phyloP scores from a whole-genome alignment of 148 eudicot genomes.

The Fagopyrum esculentum region DNA sequence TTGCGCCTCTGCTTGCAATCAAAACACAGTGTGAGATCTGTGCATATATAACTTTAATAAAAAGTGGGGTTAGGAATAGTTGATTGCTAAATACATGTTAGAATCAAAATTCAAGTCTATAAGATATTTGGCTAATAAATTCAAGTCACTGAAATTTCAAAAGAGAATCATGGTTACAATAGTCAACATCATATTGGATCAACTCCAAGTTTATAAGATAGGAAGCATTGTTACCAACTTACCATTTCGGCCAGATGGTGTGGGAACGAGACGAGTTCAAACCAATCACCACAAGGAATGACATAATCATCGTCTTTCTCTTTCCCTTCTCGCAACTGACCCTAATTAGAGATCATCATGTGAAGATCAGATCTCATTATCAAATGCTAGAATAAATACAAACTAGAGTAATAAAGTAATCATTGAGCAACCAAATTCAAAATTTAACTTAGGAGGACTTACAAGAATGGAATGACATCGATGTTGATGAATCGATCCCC shows the following conservation, averaged over 20 bases:
- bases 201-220: too few relatives aligned
- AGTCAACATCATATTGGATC: too few relatives aligned
- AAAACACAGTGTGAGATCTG: slow-evolving; percentile 41
- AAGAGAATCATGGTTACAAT: too few relatives aligned
- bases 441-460: slow-evolving; percentile 22
- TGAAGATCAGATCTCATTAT: background rate
- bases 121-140: too few relatives aligned
- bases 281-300: slow-evolving; percentile 91
- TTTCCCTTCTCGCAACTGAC: slow-evolving; percentile 49
- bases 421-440: background rate
- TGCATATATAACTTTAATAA: slow-evolving; percentile 68
- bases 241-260: slow-evolving; percentile 93
- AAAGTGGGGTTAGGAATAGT: too few relatives aligned
- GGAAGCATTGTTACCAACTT: slow-evolving; percentile 16
- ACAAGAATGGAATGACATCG: slow-evolving; percentile 88
- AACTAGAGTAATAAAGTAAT: background rate
- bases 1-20: too few relatives aligned
- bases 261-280: slow-evolving; percentile 70
- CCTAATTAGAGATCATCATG: slow-evolving; percentile 31
- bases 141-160: too few relatives aligned
- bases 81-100: too few relatives aligned
- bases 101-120: too few relatives aligned
- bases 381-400: background rate
- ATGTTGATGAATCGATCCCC: slow-evolving; percentile 88
- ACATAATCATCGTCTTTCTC: slow-evolving; percentile 45